Base-by-base conservation (phyloP, 371 early-diverging fungal species). In the Blastocladiella emersonii region DNA sequence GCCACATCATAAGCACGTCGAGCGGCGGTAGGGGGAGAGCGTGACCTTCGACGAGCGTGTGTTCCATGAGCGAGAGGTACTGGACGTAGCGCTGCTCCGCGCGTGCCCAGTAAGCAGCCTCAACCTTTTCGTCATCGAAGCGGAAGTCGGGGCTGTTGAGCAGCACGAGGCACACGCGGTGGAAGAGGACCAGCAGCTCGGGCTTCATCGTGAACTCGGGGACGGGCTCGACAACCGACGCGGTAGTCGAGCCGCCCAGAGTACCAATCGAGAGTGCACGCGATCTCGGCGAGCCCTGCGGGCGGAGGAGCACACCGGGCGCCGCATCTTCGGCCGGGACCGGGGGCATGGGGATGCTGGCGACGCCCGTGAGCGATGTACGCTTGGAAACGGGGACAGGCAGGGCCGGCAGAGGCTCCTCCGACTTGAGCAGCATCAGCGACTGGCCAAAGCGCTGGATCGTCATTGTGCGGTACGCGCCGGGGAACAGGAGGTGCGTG, bases 21-120 rank as follows among this genome's bases (percentile, higher is more conserved):
- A 59, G 32, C 59, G 59, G 59, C 43, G 59, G 41, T n/a, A 59
- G 27, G 25, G 59, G 59, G 25, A 43, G 37, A n/a, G 37, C 59
- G 25, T 41, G 41, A 25, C 59, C 41, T 25, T 59, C 43, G 17
- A 37, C 59, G 1, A 59, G 15, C 43, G 59, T 41, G 41, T 41
- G 59, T 27, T 59, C 15, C 37, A 59, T 37, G 25, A 59, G 59
- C 41, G 3, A 3, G 21, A 59, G 7, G 6, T 34, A 59, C 37
- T 34, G 12, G 17, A 59, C 13, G 44, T 59, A 59, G 7, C 59
- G 59, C 15, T 8, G 35, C 43, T 59, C 41, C 30, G 59, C 59
- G 3, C 59, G 59, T 7, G 27, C 13, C 59, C 59, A 59, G 59
- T 27, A 59, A 4, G 13, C 37, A 10, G n/a, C 8, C 13, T 8